These are phyloP conservation scores for Amanita muscaria DNA, from an alignment of 768 basidiomycete species.

Conservation along the genomic window DNA sequence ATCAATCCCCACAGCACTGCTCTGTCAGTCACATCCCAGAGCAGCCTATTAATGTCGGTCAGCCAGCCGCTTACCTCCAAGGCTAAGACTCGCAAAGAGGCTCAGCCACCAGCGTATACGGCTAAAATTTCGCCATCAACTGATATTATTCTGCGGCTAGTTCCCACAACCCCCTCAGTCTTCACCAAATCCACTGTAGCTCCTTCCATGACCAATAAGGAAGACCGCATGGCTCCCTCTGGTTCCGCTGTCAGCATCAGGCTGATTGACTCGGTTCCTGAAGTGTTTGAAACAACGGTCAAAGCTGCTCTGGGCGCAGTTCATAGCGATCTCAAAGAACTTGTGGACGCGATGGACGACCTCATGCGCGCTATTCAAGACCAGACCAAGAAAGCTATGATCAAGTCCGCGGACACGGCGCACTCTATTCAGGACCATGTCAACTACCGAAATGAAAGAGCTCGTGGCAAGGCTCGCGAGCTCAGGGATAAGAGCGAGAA, in stretches of 20 bases:
- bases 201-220: conserved; percentile 17
- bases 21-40: conserved; percentile 22
- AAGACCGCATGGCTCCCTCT: conserved; percentile 14
- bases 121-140: conserved; percentile 15
- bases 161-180: conserved; percentile 15
- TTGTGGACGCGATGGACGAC: conserved; percentile 51
- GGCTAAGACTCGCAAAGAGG: conserved; percentile 12
- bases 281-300: conserved; percentile 37
- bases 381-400: conserved; percentile 38
- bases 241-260: conserved; percentile 30
- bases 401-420: conserved; percentile 41
- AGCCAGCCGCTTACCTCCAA: conserved; percentile 15
- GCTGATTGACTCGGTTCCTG: conserved; percentile 38
- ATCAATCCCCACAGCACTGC: conserved; percentile 41
- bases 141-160: conserved; percentile 18
- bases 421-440: conserved; percentile 36
- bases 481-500: conserved; percentile 40
- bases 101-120: conserved; percentile 9
- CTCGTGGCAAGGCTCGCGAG: conserved; percentile 44
- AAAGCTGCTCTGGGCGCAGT: conserved; percentile 36
- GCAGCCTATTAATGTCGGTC: conserved; percentile 10
- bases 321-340: conserved; percentile 44
- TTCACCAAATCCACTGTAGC: conserved; percentile 24
- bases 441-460: conserved; percentile 40
- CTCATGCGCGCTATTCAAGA: conserved; percentile 41